Percentiles rank a stretch among this genome's conserved stretches.
Evolutionary conservation across 2,329 filamentous ascomycete species (phyloP).

Genomic region (Fusarium sterilihyphosum): DNA sequence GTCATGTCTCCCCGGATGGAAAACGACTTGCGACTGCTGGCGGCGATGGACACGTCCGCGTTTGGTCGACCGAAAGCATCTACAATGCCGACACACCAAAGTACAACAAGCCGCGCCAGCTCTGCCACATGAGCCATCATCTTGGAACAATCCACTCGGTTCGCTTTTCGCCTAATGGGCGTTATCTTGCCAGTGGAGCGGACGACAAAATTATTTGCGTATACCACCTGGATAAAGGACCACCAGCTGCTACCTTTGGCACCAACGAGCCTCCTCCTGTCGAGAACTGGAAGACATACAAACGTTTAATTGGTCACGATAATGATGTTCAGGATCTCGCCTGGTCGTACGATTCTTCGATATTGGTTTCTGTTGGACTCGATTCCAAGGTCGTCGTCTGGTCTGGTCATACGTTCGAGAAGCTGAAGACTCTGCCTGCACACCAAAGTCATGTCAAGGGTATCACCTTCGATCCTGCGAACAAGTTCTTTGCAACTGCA

Average conservation of each 20-base stretch:
- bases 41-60: constrained; percentile 95
- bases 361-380: constrained; percentile 93
- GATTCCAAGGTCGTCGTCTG: constrained; percentile 99
- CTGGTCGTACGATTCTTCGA: constrained; percentile 96
- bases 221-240: constrained; percentile 87
- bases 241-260: constrained; percentile 84
- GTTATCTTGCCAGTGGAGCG: constrained; percentile 94
- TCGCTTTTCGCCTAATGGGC: constrained; percentile 93
- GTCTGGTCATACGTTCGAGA: constrained; percentile 98
- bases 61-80: constrained; percentile 97
- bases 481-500: constrained; percentile 98
- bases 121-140: constrained; percentile 98
- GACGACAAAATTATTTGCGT: constrained; percentile 99
- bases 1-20: constrained; percentile 95
- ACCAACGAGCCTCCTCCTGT: constrained; percentile 90
- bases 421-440: constrained; percentile 90
- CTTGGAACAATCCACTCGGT: constrained; percentile 97
- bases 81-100: constrained; percentile 78
- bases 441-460: constrained; percentile 99
- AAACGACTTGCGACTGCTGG: constrained; percentile 91
- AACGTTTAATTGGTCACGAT: constrained; percentile 93
- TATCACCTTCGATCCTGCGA: constrained; percentile 97
- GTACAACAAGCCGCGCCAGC: constrained; percentile 84
- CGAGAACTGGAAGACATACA: constrained; percentile 97
- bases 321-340: constrained; percentile 98